Conservation (phyloP, 2,329 filamentous ascomycete species). For the Talaromyces atroroseus region DNA sequence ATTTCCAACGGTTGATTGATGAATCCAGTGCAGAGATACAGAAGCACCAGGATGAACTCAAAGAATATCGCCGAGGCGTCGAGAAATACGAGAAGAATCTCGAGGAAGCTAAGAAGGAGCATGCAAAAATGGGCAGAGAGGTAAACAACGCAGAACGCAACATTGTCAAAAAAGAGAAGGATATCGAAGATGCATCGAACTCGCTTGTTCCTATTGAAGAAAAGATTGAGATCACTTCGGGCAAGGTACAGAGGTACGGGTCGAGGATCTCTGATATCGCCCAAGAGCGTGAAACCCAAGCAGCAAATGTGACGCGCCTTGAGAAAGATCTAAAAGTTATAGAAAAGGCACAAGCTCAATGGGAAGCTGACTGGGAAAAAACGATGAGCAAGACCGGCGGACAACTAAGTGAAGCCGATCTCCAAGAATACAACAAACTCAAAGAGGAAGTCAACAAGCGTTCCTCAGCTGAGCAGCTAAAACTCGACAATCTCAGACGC, state of each 20-base stretch:
- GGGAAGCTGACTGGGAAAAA: constrained; percentile 81
- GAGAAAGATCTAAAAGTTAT: constrained; percentile 76
- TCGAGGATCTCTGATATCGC: constrained; percentile 64
- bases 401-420: constrained; percentile 76
- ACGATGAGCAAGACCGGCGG: constrained; percentile 80
- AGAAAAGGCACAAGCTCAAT: constrained; percentile 83
- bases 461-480: constrained; percentile 72
- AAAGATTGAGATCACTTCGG: constrained; percentile 74
- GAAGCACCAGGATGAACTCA: constrained; percentile 88
- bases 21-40: constrained; percentile 86
- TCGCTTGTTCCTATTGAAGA: constrained; percentile 84
- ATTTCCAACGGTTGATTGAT: constrained; percentile 89
- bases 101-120: constrained; percentile 76
- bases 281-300: constrained; percentile 71
- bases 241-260: constrained; percentile 63
- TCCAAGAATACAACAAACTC: constrained; percentile 82
- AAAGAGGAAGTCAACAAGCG: constrained; percentile 79
- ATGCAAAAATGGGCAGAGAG: constrained; percentile 68
- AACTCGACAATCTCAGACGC: constrained; percentile 78
- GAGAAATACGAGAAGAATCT: constrained; percentile 76
- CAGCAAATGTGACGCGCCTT: constrained; percentile 62
- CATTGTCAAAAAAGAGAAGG: constrained; percentile 80
- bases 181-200: constrained; percentile 80
- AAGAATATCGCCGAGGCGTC: constrained; percentile 83
- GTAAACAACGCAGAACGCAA: constrained; percentile 76